Base-by-base conservation (phyloP, 1,139 yeast genomes). In the Candida gigantensis region DNA sequence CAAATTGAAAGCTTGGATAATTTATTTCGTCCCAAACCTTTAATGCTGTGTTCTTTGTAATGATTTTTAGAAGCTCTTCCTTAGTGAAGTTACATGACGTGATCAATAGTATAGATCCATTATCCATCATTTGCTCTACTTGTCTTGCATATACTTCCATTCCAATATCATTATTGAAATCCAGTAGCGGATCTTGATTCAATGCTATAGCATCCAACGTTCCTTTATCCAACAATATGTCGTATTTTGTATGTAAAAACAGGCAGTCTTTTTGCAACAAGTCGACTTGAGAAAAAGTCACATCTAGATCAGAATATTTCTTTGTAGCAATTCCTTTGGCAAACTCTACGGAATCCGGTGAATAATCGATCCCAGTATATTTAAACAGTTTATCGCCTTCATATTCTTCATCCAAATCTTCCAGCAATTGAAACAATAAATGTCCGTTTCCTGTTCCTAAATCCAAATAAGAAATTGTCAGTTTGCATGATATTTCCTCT, bases 371-470 rank as follows among this genome's bases (percentile, higher is more conserved):
- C 0, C 98, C 99, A 7, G 50, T 56, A 39, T 51, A 79, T 8
- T 40, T 39, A 53, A 57, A 84, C 47, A 32, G 50, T 43, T 23
- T 79, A 75, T 34, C 58, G 13, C 42, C 54, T 43, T 51, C 77
- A 68, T 11, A 78, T 81, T 54, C 64, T 39, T 66, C 66, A 18
- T 52, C 45, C 9, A 69, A 43, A 16, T 84, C 89, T 31, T 85
- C 80, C 41, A 59, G 55, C 32, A 92, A 55, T 38, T 81, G 76
- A 51, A 90, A 86, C 30, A 92, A 58, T 30, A 92, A 65, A 56
- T 89, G 96, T 0, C 98, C 98, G 58, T 92, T 92, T 1, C 98
- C 99, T 0, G 97, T 89, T 1, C 99, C 99, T 30, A 92, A 63
- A 60, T 92, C 98, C 16, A 89, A 60, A 36, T 88, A 70, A 2